Evolutionary conservation across 2,329 filamentous ascomycete genomes (phyloP), one percentile per base, ranked within the genome.

Genomic region (Hypoxylon sp.): DNA sequence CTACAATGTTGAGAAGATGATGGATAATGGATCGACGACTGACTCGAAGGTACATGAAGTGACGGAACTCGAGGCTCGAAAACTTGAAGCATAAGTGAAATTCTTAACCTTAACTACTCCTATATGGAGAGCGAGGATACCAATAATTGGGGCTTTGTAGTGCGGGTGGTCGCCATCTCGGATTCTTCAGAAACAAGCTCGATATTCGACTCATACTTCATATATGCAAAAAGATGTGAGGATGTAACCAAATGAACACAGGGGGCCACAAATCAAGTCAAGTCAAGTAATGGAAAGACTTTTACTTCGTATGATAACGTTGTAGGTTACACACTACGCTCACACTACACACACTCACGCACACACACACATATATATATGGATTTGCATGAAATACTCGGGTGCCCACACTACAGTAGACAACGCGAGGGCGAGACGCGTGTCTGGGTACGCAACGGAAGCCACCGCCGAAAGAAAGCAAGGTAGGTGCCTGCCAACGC

Each of bases 11-110:
- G 77, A 78, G 65, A 77, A 77, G 66, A 65, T 56, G 11, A 32
- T 72, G 5, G 75, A 75, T 21, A 50, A 41, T 30, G 66, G 43
- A 6, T 72, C 85, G 2, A 32, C 75, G 10, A 63, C 70, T 17
- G 70, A 74, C n/a, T 71, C 62, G 10, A 62, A 49, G 14, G 21
- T 30, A 10, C 43, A 67, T 4, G 30, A 38, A 3, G 13, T 34
- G 0, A 36, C 46, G 7, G 58, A 66, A 25, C 36, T 68, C 11
- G 71, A 72, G 25, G 46, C 59, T n/a, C 64, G 48, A 49, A 65
- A 67, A 53, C 30, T 17, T 3, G 50, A 60, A 21, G 17, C 36
- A 19, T 63, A 34, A 50, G 14, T 28, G 5, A 19, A 53, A 38
- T 11, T 5, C 11, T 10, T 25, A 6, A 5, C 17, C 23, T 23